These are phyloP conservation scores for Xenosphaeropsis pyriputrescens DNA, from an alignment of 2,329 filamentous ascomycete genomes.

Conservation along the genomic window DNA sequence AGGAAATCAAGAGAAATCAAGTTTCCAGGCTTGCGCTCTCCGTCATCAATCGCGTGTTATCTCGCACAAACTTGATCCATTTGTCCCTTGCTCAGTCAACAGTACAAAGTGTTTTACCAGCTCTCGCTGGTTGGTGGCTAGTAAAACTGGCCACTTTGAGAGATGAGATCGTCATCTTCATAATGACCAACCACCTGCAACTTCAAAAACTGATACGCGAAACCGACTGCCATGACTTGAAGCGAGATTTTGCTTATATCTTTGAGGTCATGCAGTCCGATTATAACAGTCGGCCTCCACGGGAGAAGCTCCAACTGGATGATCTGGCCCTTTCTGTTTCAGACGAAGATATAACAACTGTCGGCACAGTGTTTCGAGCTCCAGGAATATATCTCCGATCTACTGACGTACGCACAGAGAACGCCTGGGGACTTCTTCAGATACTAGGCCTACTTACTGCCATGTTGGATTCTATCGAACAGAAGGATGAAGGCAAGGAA, in stretches of 20 bases:
- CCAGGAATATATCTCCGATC: constrained; percentile 36
- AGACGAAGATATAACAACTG: constrained; percentile 11
- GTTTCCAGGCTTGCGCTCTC: constrained; percentile 43
- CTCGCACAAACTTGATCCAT: constrained; percentile 53
- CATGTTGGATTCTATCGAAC: too few relatives aligned
- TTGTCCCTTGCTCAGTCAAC: constrained; percentile 44
- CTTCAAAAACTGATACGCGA: constrained; percentile 39
- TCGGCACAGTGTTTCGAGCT: constrained; percentile 24
- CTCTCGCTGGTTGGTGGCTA: constrained; percentile 52
- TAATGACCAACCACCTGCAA: constrained; percentile 52
- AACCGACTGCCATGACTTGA: constrained; percentile 16
- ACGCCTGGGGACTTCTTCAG: constrained; percentile 44
- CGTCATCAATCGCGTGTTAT: constrained; percentile 57
- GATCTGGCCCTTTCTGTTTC: constrained; percentile 40
- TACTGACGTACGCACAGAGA: constrained; percentile 38
- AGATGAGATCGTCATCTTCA: constrained; percentile 62
- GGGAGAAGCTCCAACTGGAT: constrained; percentile 62
- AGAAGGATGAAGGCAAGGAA: too few relatives aligned
- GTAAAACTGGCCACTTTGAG: constrained; percentile 49
- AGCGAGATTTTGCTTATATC: constrained; percentile 43
- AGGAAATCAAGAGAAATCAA: too few relatives aligned
- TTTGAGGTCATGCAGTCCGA: constrained; percentile 60
- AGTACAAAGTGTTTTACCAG: constrained; percentile 45
- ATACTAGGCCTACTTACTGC: constrained; percentile 33
- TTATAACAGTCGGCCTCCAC: constrained; percentile 57